Percentiles rank a stretch among this genome's conserved stretches.
phyloP scores from a whole-genome alignment of 2,329 filamentous ascomycete genomes.

The Microsporum audouinii region DNA sequence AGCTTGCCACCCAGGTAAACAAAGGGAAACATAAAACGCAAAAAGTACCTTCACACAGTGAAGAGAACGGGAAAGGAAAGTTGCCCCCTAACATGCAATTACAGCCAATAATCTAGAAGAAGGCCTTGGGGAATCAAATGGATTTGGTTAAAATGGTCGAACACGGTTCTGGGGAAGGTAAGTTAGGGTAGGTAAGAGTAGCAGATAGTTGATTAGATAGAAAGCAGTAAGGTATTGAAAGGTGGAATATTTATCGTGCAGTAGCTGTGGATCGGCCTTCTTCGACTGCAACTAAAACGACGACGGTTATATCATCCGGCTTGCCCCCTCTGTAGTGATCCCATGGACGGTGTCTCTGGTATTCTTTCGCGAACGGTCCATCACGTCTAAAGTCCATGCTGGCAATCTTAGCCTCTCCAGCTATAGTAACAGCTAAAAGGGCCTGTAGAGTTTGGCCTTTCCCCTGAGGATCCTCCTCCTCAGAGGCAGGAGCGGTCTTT shows the following conservation, averaged over 20 bases:
- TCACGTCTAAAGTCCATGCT: conserved; percentile 72
- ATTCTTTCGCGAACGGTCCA: conserved; percentile 89
- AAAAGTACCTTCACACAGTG: neutral
- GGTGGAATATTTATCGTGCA: neutral
- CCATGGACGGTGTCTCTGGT: conserved; percentile 72
- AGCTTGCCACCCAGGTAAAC: neutral
- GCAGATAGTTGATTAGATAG: neutral
- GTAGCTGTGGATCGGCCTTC: conserved; percentile 21
- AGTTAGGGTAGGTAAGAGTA: neutral
- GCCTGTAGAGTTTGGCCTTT: conserved; percentile 55
- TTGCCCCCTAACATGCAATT: neutral
- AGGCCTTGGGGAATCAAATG: neutral
- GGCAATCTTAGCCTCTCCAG: conserved; percentile 69
- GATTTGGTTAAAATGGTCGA: neutral
- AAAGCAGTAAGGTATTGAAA: neutral
- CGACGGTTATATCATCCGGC: conserved; percentile 85
- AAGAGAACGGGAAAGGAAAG: neutral
- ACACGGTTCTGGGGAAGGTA: neutral
- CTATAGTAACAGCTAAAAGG: conserved; percentile 65
- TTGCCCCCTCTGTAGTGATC: conserved; percentile 89
- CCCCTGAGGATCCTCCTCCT: conserved; percentile 14
- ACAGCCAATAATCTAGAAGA: neutral
- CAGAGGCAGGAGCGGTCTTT: conserved; percentile 9
- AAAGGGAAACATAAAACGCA: neutral
- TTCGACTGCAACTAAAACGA: conserved; percentile 67